Conservation (phyloP, 2,329 filamentous ascomycete genomes). For the Botrytis hyacinthi region DNA sequence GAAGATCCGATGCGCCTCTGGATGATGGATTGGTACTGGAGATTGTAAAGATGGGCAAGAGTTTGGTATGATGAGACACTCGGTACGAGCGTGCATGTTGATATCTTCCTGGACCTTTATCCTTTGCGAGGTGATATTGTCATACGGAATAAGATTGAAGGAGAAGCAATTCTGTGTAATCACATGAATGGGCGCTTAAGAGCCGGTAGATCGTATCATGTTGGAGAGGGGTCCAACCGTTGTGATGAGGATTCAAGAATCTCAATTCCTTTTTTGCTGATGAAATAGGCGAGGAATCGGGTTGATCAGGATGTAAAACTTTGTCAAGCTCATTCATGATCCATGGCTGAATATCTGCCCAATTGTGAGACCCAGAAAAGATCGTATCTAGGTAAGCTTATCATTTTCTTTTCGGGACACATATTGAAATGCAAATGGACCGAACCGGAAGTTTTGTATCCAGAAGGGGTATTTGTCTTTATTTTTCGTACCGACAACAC, state of each 20-base stretch:
- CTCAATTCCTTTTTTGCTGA: slow-evolving; percentile 4
- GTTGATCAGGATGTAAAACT: slow-evolving; percentile 7
- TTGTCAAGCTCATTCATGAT: background rate
- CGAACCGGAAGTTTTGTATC: background rate
- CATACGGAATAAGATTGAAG: background rate
- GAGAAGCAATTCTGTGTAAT: background rate
- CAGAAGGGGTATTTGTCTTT: background rate
- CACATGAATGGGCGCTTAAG: background rate
- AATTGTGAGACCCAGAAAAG: background rate
- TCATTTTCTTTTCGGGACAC: background rate
- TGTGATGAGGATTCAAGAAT: background rate
- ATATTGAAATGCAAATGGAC: background rate
- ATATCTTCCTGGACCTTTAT: background rate
- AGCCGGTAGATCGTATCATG: background rate
- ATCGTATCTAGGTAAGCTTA: background rate
- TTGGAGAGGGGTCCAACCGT: background rate
- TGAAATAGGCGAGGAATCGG: background rate
- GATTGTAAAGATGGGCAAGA: slow-evolving; percentile 27
- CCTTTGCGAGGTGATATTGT: background rate
- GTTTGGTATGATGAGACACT: slow-evolving; percentile 9
- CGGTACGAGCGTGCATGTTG: background rate
- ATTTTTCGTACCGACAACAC: background rate
- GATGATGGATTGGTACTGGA: slow-evolving; percentile 25
- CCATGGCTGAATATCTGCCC: background rate
- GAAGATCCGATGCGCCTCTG: slow-evolving; percentile 19